These are phyloP conservation scores for Tritrichomonas musculus DNA, from an alignment of 208 protist genomes.

Conservation along the genomic window DNA sequence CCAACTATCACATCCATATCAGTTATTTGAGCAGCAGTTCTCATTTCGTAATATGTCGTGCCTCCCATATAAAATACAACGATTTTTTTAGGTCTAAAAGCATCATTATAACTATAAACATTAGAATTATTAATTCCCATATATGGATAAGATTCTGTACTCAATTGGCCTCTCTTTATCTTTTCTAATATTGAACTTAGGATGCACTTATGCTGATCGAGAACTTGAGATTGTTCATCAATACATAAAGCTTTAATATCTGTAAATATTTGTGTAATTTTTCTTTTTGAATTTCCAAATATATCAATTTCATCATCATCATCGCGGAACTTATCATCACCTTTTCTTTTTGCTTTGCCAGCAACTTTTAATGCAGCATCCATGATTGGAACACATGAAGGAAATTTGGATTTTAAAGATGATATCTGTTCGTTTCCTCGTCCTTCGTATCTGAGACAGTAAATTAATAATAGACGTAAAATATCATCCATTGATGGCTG, in stretches of 20 bases:
- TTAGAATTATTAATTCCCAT: neutral
- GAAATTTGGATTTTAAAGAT: neutral
- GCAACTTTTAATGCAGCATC: neutral
- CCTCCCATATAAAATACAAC: neutral
- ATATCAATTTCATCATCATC: too few relatives aligned
- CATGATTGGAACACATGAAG: neutral
- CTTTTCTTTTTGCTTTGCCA: neutral
- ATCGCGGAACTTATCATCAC: too few relatives aligned
- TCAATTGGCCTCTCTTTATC: neutral
- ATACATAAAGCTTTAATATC: neutral
- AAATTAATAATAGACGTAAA: neutral
- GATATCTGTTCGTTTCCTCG: neutral
- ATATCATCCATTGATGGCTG: neutral
- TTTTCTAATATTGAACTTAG: neutral
- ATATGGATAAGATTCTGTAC: neutral
- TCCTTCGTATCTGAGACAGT: neutral
- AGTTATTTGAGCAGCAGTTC: neutral
- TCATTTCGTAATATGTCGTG: neutral
- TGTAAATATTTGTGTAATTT: neutral
- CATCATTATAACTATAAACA: neutral
- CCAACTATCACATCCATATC: slow-evolving; percentile 2
- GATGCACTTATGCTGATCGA: neutral
- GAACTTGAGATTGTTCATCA: neutral
- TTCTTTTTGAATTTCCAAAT: neutral
- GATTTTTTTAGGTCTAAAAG: neutral